A percentile compares a stretch with the other conserved stretches of the same genome.
phyloP scores from a whole-genome alignment of 108 stramenopile species.

The Cylindrotheca closterium region DNA sequence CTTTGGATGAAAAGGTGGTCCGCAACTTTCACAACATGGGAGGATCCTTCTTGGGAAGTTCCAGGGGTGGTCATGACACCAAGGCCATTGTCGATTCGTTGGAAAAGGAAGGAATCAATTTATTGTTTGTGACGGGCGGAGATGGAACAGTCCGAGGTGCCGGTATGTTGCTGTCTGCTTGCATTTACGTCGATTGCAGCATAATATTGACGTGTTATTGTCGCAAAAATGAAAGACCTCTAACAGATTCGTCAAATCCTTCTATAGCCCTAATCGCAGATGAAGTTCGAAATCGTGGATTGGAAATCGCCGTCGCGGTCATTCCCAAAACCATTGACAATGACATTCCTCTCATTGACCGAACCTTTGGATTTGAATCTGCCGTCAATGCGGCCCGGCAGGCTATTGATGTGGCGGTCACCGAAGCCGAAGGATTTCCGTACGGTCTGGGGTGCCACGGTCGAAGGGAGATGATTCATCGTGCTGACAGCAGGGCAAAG shows the following conservation, averaged over 20 bases:
- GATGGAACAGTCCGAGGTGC: slow-evolving; percentile 90
- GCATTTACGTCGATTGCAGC: not conserved
- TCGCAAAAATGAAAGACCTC: not conserved
- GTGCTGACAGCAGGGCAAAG: too few species aligned
- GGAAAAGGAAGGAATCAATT: slow-evolving; percentile 40
- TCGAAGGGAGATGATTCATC: too few species aligned
- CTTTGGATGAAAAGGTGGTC: slow-evolving; percentile 38
- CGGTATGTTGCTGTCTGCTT: not conserved
- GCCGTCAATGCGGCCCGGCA: slow-evolving; percentile 78
- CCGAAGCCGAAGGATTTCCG: slow-evolving; percentile 84
- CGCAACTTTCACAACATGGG: slow-evolving; percentile 72
- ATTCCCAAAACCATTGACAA: slow-evolving; percentile 89
- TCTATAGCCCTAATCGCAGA: slow-evolving; percentile 37
- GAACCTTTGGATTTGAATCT: slow-evolving; percentile 83
- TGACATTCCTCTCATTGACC: slow-evolving; percentile 83
- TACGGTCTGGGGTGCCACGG: too few species aligned
- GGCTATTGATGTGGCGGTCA: slow-evolving; percentile 62
- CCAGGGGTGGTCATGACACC: slow-evolving; percentile 78
- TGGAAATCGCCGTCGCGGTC: slow-evolving; percentile 70
- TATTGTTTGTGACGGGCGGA: slow-evolving; percentile 82
- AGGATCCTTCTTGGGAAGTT: slow-evolving; percentile 76
- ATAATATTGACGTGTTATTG: not conserved
- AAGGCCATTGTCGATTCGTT: slow-evolving; percentile 58
- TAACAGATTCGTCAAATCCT: not conserved
- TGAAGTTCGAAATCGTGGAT: slow-evolving; percentile 34